These are phyloP conservation scores for Noccaea bulbosa DNA, from an alignment of 345 rosid genomes.

Conservation along the genomic window DNA sequence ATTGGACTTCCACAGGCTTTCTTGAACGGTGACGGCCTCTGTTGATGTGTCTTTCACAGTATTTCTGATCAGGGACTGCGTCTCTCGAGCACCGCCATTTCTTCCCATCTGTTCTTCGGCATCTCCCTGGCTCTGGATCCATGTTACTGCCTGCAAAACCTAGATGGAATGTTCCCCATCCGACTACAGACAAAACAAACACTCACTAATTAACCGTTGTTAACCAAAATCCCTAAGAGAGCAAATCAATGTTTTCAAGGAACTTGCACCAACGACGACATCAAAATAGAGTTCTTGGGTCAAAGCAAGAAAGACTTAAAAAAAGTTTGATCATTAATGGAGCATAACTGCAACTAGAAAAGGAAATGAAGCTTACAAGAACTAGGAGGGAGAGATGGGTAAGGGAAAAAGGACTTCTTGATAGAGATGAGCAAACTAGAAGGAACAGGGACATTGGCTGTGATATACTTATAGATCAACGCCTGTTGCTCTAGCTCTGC, in stretches of 20 bases:
- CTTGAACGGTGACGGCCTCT: slow-evolving; percentile 92
- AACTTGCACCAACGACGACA: too few relatives aligned
- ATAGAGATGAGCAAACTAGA: slow-evolving; percentile 63
- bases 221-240: neutral
- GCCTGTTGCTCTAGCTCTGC: slow-evolving; percentile 75
- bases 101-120: slow-evolving; percentile 83
- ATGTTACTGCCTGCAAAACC: slow-evolving; percentile 57
- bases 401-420: slow-evolving; percentile 56
- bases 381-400: slow-evolving; percentile 52
- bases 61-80: slow-evolving; percentile 76
- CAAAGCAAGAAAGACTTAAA: neutral
- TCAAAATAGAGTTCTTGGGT: neutral
- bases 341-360: neutral
- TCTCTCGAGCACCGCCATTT: slow-evolving; percentile 86
- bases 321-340: slow-evolving; percentile 9
- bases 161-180: slow-evolving; percentile 71
- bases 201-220: neutral
- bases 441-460: slow-evolving; percentile 65
- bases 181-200: slow-evolving; percentile 42
- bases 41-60: slow-evolving; percentile 80
- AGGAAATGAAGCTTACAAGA: slow-evolving; percentile 49
- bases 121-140: slow-evolving; percentile 78
- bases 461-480: slow-evolving; percentile 72
- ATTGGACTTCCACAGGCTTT: slow-evolving; percentile 81
- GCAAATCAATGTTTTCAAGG: neutral